Evolutionary conservation across 78 protist genomes (phyloP).

Genomic region (Pelomyxa schiedti): DNA sequence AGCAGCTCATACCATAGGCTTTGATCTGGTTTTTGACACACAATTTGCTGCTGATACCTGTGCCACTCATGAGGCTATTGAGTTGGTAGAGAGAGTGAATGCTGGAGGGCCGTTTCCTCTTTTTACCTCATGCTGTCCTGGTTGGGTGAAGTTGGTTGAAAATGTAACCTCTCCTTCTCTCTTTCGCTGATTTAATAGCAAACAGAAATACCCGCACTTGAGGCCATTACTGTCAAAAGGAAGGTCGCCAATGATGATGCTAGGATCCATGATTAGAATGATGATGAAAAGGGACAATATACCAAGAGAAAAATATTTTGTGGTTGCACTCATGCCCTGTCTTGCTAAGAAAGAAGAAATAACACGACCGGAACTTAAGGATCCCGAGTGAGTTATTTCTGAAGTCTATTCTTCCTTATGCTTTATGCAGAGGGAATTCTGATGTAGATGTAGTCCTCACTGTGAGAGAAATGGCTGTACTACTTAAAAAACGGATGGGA

Average conservation of each 20-base stretch:
- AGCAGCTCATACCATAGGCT: conserved; percentile 20
- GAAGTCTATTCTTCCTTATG: not conserved
- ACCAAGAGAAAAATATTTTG: not conserved
- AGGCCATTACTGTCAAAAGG: not conserved
- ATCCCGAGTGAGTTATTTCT: not conserved
- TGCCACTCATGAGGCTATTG: conserved; percentile 45
- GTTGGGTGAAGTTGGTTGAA: conserved; percentile 26
- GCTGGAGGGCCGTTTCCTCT: conserved; percentile 21
- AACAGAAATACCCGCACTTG: not conserved
- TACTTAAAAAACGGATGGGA: not conserved
- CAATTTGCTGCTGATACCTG: conserved; percentile 41
- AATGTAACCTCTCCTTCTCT: not conserved
- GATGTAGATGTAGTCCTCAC: not conserved
- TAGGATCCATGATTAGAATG: not conserved
- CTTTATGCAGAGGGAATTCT: not conserved
- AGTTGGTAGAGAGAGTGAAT: conserved; percentile 13
- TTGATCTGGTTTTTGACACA: conserved; percentile 42
- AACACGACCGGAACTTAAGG: not conserved
- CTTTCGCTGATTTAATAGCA: not conserved
- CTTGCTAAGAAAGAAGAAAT: not conserved
- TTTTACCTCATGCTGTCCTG: conserved; percentile 64
- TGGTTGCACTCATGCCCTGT: not conserved
- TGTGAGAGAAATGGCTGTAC: not conserved
- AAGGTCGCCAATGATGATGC: not conserved
- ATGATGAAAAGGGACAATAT: not conserved